Evolutionary conservation across 163 green algal species (phyloP), one percentile per base, ranked within the genome.

Genomic region (Prototheca stagnorum): DNA sequence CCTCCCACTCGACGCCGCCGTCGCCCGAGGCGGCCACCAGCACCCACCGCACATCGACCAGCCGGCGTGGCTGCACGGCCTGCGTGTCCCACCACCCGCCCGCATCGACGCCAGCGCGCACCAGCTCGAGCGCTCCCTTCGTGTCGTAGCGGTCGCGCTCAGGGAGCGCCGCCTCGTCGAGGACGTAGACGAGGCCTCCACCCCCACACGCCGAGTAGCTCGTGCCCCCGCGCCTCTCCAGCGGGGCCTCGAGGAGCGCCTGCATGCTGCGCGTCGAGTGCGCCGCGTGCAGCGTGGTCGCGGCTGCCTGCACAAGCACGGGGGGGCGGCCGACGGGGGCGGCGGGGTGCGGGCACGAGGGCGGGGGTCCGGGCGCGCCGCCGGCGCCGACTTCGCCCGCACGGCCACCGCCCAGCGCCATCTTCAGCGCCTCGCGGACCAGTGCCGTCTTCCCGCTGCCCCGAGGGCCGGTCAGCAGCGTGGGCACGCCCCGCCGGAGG

Each of bases 61-160:
- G n/a, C n/a, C n/a, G n/a, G n/a, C n/a, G n/a, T n/a, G n/a, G n/a
- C n/a, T n/a, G n/a, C n/a, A n/a, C n/a, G n/a, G n/a, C n/a, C n/a
- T n/a, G n/a, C n/a, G n/a, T n/a, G 69, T 85, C 74, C 40, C 72
- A 92, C 85, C 86, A 95, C 41, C 85, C 86, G 27, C 75, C 54
- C 57, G 92, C 92, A 64, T 95, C 86, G 3, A 93, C 67, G 57
- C 65, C 72, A 70, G 94, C 85, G 3, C 85, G 68, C 28, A 87
- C 60, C 27, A 94, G 75, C 68, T 93, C 85, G 44, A 94, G 82
- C 16, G 82, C 81, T 1, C 67, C 77, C 61, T 93, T 82, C 8
- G 86, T 95, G 65, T 93, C 82, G 48, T 94, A 95, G 67, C 93
- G 93, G 76, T 95, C 86, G 7, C 85, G 70, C 37, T 73, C 78